A percentile compares a stretch with the other conserved stretches of the same genome.
Conservation (phyloP, 202 grass and related monocot genomes). For the Brachypodium distachyon region DNA sequence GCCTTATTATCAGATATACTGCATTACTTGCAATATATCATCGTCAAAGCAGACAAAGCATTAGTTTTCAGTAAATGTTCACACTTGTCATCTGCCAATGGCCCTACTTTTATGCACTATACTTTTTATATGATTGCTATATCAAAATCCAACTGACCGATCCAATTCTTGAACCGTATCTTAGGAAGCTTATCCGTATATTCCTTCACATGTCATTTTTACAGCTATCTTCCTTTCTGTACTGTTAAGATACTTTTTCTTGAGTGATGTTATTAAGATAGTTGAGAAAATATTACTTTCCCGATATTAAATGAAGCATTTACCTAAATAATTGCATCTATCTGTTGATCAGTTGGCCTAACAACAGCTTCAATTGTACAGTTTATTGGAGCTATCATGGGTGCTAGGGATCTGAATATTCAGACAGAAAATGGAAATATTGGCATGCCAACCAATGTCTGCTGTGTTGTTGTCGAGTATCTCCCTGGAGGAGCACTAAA, state of each 20-base stretch:
- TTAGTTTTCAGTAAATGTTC: neutral
- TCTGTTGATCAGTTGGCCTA: neutral
- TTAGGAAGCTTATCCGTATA: neutral
- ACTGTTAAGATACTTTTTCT: neutral
- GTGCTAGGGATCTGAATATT: constrained; percentile 76
- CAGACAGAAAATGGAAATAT: constrained; percentile 73
- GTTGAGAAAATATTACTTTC: too few species aligned
- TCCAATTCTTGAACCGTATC: neutral
- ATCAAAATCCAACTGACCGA: neutral
- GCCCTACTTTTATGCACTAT: neutral
- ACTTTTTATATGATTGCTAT: neutral
- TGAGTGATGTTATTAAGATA: too few species aligned
- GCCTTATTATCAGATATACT: neutral
- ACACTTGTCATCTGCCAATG: neutral
- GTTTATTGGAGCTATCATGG: constrained; percentile 95
- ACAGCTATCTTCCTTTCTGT: neutral
- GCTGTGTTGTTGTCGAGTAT: constrained; percentile 88
- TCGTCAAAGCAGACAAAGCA: neutral
- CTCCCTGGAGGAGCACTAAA: constrained; percentile 83
- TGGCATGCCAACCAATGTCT: constrained; percentile 77
- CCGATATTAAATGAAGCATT: too few species aligned
- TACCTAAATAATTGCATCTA: too few species aligned
- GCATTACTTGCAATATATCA: neutral
- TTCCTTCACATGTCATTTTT: neutral
- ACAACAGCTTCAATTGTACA: constrained; percentile 23